A percentile compares a stretch with the other conserved stretches of the same genome.
Conservation (phyloP, 2,329 filamentous ascomycete species). For the Talaromyces pinophilus region DNA sequence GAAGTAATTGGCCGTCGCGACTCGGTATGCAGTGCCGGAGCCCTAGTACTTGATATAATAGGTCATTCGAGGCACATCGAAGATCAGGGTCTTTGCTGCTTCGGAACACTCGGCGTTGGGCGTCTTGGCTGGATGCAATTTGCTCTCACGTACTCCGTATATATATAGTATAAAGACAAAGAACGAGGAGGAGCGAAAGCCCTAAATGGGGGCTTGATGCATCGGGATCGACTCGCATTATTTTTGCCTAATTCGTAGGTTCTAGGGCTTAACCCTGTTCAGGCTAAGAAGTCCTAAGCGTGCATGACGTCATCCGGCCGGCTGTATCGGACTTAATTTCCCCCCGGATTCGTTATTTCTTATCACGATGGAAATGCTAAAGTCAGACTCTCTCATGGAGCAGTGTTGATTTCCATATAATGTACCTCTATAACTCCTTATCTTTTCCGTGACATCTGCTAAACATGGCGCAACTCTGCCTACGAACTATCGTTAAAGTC, state of each 20-base stretch:
- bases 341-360: not conserved
- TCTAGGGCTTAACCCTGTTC: slow-evolving; percentile 25
- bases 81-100: not conserved
- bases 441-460: too few relatives aligned
- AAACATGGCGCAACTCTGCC: too few relatives aligned
- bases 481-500: too few relatives aligned
- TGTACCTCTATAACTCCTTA: too few relatives aligned
- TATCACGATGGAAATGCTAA: too few relatives aligned
- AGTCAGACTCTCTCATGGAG: too few relatives aligned
- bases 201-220: too few relatives aligned
- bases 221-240: not conserved
- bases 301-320: too few relatives aligned
- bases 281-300: slow-evolving; percentile 27
- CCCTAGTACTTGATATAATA: not conserved
- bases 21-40: not conserved
- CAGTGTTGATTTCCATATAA: too few relatives aligned
- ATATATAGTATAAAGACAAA: not conserved
- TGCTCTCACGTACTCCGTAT: not conserved
- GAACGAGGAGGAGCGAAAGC: not conserved
- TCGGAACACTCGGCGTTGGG: not conserved
- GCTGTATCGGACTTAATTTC: too few relatives aligned
- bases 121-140: not conserved
- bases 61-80: not conserved
- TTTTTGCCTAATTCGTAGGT: not conserved
- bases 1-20: not conserved